phyloP scores from a whole-genome alignment of 441 rosid genomes.

The Pelargonium fulgidum region DNA sequence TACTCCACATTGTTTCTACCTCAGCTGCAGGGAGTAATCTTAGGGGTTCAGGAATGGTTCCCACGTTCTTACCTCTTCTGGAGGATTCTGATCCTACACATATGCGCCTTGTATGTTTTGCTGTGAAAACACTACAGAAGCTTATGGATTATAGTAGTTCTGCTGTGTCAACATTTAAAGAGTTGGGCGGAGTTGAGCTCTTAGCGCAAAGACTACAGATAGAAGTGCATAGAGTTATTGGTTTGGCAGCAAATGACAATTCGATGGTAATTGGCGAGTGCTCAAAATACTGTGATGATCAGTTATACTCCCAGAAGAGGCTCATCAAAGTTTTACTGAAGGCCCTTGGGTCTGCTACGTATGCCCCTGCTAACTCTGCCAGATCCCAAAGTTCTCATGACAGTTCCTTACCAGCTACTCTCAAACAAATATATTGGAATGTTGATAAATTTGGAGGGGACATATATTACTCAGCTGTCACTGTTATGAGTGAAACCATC shows the following conservation, averaged over 20 bases:
- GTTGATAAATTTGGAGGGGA: slow-evolving; percentile 95
- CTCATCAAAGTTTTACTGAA: slow-evolving; percentile 85
- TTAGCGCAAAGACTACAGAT: slow-evolving; percentile 81
- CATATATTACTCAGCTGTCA: slow-evolving; percentile 88
- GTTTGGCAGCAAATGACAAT: slow-evolving; percentile 45
- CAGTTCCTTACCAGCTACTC: slow-evolving; percentile 68
- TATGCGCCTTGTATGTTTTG: slow-evolving; percentile 86
- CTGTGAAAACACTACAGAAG: slow-evolving; percentile 88
- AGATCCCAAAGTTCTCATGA: slow-evolving; percentile 73
- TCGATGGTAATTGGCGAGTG: slow-evolving; percentile 58
- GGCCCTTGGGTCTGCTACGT: slow-evolving; percentile 98
- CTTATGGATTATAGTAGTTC: slow-evolving; percentile 97
- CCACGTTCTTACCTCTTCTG: slow-evolving; percentile 88
- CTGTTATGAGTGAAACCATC: slow-evolving; percentile 96
- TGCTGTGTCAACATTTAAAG: slow-evolving; percentile 83
- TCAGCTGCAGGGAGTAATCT: slow-evolving; percentile 48
- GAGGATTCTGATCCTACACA: slow-evolving; percentile 83
- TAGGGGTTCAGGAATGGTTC: slow-evolving; percentile 96
- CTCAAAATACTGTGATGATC: slow-evolving; percentile 54
- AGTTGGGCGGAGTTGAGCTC: slow-evolving; percentile 92
- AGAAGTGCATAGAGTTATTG: slow-evolving; percentile 80
- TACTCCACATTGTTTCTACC: slow-evolving; percentile 92
- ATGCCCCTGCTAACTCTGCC: slow-evolving; percentile 63
- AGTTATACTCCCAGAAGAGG: slow-evolving; percentile 69
- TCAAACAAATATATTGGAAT: slow-evolving; percentile 65